Conservation (phyloP, 148 eudicot genomes). For the Camellia granthamiana region DNA sequence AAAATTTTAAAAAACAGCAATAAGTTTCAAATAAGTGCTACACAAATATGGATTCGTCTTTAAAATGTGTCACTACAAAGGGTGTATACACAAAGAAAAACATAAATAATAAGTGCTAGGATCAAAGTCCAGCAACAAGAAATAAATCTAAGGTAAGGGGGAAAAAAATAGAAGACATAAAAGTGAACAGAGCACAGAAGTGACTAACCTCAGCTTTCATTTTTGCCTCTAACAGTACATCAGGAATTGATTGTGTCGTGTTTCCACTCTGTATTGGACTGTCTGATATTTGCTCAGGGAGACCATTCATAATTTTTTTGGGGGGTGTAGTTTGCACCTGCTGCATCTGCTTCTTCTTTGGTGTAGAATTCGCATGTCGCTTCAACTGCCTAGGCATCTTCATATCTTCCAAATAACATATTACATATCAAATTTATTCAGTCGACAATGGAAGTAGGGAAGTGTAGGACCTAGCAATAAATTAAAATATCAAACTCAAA, state of each 20-base stretch:
- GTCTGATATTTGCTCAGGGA: conserved; percentile 30
- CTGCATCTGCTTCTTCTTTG: conserved; percentile 17
- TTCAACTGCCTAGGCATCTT: conserved; percentile 51
- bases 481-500: conserved; percentile 1
- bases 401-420: conserved; percentile 32
- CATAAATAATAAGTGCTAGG: not conserved
- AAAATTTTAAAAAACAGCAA: not conserved
- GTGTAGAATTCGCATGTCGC: conserved; percentile 41
- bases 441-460: not conserved
- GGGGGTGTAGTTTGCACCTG: conserved; percentile 32
- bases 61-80: not conserved
- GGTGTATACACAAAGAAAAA: not conserved
- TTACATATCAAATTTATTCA: not conserved
- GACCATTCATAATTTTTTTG: conserved; percentile 38
- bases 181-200: conserved; percentile 1
- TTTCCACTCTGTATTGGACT: conserved; percentile 32
- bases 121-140: conserved; percentile 12
- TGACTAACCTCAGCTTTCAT: conserved; percentile 69
- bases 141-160: conserved; percentile 3
- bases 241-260: conserved; percentile 42
- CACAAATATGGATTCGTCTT: not conserved
- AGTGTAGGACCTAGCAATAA: not conserved
- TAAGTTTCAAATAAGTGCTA: not conserved
- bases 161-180: not conserved
- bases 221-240: conserved; percentile 80